A percentile compares a stretch with the other conserved stretches of the same genome.
Conservation (phyloP, 345 rosid species). For the Eucalyptus curtisii region DNA sequence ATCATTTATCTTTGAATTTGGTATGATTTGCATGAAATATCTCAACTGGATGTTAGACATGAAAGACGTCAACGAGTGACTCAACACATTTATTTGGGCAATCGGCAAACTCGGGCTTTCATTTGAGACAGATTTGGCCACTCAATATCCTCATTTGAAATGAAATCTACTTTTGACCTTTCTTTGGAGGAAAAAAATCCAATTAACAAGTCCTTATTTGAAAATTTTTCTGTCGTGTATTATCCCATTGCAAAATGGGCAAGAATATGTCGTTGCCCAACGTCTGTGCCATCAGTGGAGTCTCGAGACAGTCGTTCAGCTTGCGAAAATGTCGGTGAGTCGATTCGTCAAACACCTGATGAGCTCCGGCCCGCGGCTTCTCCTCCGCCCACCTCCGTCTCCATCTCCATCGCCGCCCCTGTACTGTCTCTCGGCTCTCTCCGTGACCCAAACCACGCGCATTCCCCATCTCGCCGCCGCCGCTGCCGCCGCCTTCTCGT, state of each 20-base stretch:
- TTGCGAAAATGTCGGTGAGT: conserved; percentile 21
- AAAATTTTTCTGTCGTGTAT: neutral
- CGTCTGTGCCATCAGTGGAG: neutral
- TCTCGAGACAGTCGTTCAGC: neutral
- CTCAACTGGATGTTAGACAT: fast-evolving
- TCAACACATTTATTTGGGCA: fast-evolving
- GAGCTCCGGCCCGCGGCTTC: conserved; percentile 23
- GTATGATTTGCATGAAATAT: neutral
- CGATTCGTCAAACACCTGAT: conserved; percentile 58
- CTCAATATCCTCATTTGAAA: fast-evolving
- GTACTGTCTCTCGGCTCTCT: neutral
- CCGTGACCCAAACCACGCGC: neutral
- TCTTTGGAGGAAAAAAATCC: fast-evolving
- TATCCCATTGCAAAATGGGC: neutral
- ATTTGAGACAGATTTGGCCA: fast-evolving
- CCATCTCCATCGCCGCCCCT: neutral
- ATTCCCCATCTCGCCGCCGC: neutral
- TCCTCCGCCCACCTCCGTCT: conserved; percentile 3
- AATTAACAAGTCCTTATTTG: fast-evolving
- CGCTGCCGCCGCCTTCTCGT: neutral
- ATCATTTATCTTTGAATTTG: neutral
- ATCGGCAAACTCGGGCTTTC: fast-evolving
- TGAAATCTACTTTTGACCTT: fast-evolving
- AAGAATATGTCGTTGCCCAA: neutral
- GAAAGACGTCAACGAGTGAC: fast-evolving